Evolutionary conservation across 1,139 yeast genomes (phyloP).

Genomic region (Taiozyma sp.): DNA sequence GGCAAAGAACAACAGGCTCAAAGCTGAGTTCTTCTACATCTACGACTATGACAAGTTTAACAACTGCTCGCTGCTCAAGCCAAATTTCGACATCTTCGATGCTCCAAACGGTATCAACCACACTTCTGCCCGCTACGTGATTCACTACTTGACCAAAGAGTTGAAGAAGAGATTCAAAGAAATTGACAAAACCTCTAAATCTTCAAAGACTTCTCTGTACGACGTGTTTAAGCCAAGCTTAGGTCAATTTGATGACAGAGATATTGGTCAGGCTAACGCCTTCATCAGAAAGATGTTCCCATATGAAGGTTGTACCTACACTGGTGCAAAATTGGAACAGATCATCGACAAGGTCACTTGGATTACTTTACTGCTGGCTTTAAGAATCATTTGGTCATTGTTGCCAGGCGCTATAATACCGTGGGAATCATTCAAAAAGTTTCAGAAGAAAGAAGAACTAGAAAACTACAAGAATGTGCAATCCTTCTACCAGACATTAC

Average conservation of each 20-base stretch:
- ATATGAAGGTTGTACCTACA: slow-evolving; percentile 30
- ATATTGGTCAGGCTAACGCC: slow-evolving; percentile 22
- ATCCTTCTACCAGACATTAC: slow-evolving; percentile 28
- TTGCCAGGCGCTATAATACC: slow-evolving; percentile 29
- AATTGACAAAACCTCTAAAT: slow-evolving; percentile 9
- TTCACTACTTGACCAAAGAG: slow-evolving; percentile 27
- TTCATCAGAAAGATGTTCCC: slow-evolving; percentile 28
- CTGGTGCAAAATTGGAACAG: slow-evolving; percentile 24
- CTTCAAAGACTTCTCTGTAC: slow-evolving; percentile 14
- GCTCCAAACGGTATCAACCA: slow-evolving; percentile 24
- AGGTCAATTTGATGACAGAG: slow-evolving; percentile 28
- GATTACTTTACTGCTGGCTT: slow-evolving; percentile 24
- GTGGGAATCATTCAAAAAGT: slow-evolving; percentile 28
- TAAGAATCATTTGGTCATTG: slow-evolving; percentile 28
- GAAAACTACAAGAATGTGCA: slow-evolving; percentile 22
- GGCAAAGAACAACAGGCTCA: slow-evolving; percentile 24
- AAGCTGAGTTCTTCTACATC: slow-evolving; percentile 24
- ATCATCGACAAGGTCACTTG: slow-evolving; percentile 21
- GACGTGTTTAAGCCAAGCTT: slow-evolving; percentile 30
- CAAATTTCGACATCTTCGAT: slow-evolving; percentile 25
- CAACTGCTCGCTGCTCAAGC: slow-evolving; percentile 21
- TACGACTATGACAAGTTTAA: slow-evolving; percentile 24
- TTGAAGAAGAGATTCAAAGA: slow-evolving; percentile 23
- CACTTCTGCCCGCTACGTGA: slow-evolving; percentile 28
- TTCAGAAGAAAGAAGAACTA: slow-evolving; percentile 22